These are phyloP conservation scores for Colletotrichum sp. DNA, from an alignment of 2,329 filamentous ascomycete genomes.

Conservation along the genomic window DNA sequence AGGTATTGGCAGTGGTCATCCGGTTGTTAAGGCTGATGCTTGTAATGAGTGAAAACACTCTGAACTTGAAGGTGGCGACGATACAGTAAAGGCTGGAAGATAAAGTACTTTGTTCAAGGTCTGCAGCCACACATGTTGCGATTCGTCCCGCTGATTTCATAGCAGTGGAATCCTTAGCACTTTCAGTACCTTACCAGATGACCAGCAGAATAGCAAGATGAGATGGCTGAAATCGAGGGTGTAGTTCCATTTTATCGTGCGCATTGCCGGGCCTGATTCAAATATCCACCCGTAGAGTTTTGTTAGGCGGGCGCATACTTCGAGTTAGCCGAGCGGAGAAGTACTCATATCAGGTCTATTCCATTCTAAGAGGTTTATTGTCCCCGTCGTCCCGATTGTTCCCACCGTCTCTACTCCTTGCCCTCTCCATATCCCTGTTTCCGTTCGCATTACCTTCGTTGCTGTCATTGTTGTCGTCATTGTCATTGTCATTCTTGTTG, in stretches of 20 bases:
- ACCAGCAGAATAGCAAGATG: not conserved
- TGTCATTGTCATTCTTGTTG: too few species aligned
- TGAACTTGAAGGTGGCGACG: not conserved
- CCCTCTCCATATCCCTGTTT: too few species aligned
- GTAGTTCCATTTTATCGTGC: rapidly evolving
- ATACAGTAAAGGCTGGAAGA: rapidly evolving
- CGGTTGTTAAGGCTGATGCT: not conserved
- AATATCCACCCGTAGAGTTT: not conserved
- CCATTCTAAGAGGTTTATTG: too few species aligned
- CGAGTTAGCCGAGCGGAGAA: too few species aligned
- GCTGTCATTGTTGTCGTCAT: too few species aligned
- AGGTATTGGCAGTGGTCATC: not conserved
- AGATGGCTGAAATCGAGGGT: not conserved
- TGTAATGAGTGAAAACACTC: not conserved
- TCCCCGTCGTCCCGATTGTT: too few species aligned
- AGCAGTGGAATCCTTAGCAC: not conserved
- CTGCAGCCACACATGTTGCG: not conserved
- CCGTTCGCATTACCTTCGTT: too few species aligned
- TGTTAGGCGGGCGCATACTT: too few species aligned
- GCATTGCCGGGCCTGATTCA: not conserved
- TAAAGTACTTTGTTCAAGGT: not conserved
- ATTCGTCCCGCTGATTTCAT: rapidly evolving
- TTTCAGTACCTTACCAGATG: rapidly evolving
- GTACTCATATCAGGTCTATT: too few species aligned
- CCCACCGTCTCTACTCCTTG: too few species aligned